phyloP scores from a whole-genome alignment of 139 green algal genomes.

The Pleodorina starrii region DNA sequence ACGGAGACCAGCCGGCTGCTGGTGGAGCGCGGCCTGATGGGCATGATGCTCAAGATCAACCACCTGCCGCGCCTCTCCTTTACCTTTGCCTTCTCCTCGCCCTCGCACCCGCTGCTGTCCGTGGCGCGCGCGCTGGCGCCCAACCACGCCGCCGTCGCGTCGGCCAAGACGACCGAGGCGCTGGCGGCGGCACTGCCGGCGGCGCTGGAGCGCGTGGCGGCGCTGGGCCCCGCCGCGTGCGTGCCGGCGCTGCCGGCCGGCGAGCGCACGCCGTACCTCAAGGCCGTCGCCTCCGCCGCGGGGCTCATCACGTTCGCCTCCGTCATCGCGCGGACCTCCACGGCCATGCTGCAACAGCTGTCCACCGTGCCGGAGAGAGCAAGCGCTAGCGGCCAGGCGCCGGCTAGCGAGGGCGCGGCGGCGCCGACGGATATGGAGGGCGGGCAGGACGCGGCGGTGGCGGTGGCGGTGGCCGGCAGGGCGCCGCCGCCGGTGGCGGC shows the following conservation, averaged over 20 bases:
- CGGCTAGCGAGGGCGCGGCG: not conserved
- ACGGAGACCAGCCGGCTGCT: slow-evolving; percentile 76
- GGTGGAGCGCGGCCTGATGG: slow-evolving; percentile 83
- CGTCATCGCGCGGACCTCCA: slow-evolving; percentile 74
- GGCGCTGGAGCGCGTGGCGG: not conserved
- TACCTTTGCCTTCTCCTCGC: slow-evolving; percentile 82
- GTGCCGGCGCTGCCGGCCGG: slow-evolving; percentile 38
- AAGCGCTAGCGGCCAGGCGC: not conserved
- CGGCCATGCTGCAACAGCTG: slow-evolving; percentile 70
- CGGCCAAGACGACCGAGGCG: slow-evolving; percentile 54
- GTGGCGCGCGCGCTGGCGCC: slow-evolving; percentile 80
- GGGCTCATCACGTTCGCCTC: slow-evolving; percentile 77
- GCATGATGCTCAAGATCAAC: slow-evolving; percentile 86
- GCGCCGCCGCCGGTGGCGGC: not conserved
- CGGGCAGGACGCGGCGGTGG: no score
- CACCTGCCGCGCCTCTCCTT: slow-evolving; percentile 80
- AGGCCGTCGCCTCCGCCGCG: slow-evolving; percentile 63
- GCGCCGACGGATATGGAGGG: no score
- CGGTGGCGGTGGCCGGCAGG: not conserved
- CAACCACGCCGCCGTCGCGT: slow-evolving; percentile 53
- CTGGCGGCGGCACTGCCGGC: slow-evolving; percentile 39
- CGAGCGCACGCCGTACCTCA: slow-evolving; percentile 66
- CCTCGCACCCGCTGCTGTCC: slow-evolving; percentile 84
- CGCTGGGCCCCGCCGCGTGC: slow-evolving; percentile 13
- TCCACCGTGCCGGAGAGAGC: not conserved